Base-by-base conservation (phyloP, 1,284 basidiomycete genomes). In the Ceratobasidium sp. region DNA sequence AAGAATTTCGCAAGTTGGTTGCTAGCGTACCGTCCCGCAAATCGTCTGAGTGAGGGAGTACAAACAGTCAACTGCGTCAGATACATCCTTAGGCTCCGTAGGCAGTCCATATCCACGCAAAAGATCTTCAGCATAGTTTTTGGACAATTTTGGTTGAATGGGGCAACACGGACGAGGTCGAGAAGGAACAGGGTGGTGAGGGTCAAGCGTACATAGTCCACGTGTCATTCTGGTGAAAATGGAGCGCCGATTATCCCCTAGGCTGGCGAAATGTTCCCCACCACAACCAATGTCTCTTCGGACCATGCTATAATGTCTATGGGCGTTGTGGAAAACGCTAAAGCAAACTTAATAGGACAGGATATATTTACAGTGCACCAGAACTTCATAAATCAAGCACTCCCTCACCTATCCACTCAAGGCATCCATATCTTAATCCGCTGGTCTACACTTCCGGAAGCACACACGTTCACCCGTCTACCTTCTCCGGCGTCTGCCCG, bases 381-480 rank as follows among this genome's bases (percentile, higher is more conserved):
- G 19, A 41, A 13, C 31, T 16, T 59, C 37, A 22, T 37, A 22
- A 37, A 37, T 39, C 58, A 59, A 59, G 24, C 34, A 19, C 9
- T 24, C 51, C 48, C 22, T 69, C 54, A n/a, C 46, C 39, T 37
- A 16, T 11, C 27, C 19, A 19, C 48, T 74, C 63, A 79, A 24
- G 78, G 78, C 27, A 75, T 66, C 78, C 76, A 77, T 24, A 84
- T 82, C 79, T 83, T 85, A 77, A 85, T 79, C 19, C 82, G 83
- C 82, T 93, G 90, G 81, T 95, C 93, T 27, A 93, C 90, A 61
- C 90, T 90, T 5, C 91, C 93, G 9, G 92, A 92, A 41, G 93
- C 93, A 61, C 94, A 83, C 14, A 95, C 92, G 79, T 94, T 94
- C 74, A 93, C 87, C 74, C 89, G 79, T 81, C 90, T 88, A 78